A percentile compares a stretch with the other conserved stretches of the same genome.
phyloP scores from a whole-genome alignment of 192 early-diverging fungal genomes.

The Backusella parvicylindrica region DNA sequence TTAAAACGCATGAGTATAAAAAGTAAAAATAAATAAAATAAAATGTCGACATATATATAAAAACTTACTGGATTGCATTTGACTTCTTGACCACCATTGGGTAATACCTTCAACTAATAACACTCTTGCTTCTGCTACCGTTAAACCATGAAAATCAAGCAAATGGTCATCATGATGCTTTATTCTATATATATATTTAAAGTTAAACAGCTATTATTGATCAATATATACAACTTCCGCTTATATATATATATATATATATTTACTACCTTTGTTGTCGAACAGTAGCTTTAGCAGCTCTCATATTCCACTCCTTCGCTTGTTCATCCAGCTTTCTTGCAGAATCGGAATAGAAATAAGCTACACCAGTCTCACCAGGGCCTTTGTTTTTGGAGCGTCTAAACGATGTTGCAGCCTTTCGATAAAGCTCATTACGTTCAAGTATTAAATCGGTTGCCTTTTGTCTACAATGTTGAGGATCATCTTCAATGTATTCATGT shows the following conservation, averaged over 20 bases:
- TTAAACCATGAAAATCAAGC: slow-evolving; percentile 69
- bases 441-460: slow-evolving; percentile 29
- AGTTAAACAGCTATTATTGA: not conserved
- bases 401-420: slow-evolving; percentile 44
- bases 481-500: slow-evolving; percentile 40
- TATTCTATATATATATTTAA: not conserved
- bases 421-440: slow-evolving; percentile 43
- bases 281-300: slow-evolving; percentile 49
- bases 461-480: slow-evolving; percentile 45
- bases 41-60: not conserved
- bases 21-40: not conserved
- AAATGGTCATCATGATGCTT: slow-evolving; percentile 44
- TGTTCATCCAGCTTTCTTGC: slow-evolving; percentile 35
- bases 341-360: slow-evolving; percentile 50
- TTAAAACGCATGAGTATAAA: too few relatives aligned
- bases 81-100: slow-evolving; percentile 52
- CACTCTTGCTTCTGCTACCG: slow-evolving; percentile 53
- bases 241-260: not conserved
- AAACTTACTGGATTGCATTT: slow-evolving; percentile 30
- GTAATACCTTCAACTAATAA: slow-evolving; percentile 55
- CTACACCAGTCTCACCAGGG: slow-evolving; percentile 42
- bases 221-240: not conserved
- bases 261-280: slow-evolving; percentile 17
- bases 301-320: slow-evolving; percentile 51
- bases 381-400: slow-evolving; percentile 25